phyloP scores from a whole-genome alignment of 169 alveolate species.

The Fabrea salina region DNA sequence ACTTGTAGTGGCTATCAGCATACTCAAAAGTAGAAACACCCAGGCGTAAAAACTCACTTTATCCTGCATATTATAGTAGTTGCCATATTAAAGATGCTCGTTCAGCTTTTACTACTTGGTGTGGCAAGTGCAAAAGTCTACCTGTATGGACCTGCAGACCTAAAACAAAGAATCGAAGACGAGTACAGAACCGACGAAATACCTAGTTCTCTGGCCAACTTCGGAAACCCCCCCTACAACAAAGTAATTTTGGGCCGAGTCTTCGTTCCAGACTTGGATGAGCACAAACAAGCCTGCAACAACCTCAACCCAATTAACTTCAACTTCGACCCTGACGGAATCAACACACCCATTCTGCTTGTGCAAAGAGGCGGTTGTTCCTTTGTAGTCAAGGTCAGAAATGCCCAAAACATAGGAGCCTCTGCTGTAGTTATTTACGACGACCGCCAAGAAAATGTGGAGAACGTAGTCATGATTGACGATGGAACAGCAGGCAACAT shows the following conservation, averaged over 20 bases:
- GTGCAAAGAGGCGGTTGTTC: slow-evolving; percentile 57
- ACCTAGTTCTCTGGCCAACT: slow-evolving; percentile 31
- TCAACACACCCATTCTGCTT: not conserved
- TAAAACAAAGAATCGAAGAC: not conserved
- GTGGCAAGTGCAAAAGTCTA: not conserved
- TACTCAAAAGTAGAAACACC: not conserved
- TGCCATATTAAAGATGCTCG: not conserved
- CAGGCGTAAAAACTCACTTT: too few species aligned
- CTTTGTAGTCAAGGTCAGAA: slow-evolving; percentile 50
- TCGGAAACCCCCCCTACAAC: slow-evolving; percentile 34
- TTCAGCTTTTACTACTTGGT: not conserved
- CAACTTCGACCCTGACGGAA: too few species aligned
- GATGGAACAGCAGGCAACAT: slow-evolving; percentile 67
- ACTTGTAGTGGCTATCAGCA: not conserved
- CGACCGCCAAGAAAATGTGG: slow-evolving; percentile 38
- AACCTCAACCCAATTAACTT: not conserved
- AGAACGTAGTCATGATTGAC: slow-evolving; percentile 53
- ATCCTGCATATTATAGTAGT: too few species aligned
- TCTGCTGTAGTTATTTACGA: slow-evolving; percentile 47
- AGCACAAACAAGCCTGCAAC: not conserved
- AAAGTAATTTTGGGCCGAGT: not conserved
- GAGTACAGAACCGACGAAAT: not conserved
- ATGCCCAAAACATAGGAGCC: slow-evolving; percentile 50
- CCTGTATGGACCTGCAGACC: not conserved
- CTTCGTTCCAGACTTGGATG: not conserved